Evolutionary conservation across 2,329 filamentous ascomycete genomes (phyloP).

Genomic region (Elsinoe necatrix): DNA sequence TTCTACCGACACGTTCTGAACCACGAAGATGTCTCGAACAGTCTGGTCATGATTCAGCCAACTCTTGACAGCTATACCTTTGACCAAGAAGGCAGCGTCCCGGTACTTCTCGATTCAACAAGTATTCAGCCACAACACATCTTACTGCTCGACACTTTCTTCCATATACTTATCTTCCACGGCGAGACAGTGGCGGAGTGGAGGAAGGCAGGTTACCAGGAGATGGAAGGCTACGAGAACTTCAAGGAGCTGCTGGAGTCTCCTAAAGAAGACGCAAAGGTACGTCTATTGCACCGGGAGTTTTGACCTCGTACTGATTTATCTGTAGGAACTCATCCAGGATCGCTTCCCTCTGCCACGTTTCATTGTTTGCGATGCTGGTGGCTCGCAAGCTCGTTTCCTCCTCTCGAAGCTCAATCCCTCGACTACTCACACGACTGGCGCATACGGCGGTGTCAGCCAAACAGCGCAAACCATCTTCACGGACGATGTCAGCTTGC

Average conservation of each 20-base stretch:
- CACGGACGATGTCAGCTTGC: constrained; percentile 93
- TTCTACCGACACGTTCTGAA: constrained; percentile 97
- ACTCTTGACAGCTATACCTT: constrained; percentile 96
- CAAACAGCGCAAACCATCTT: constrained; percentile 96
- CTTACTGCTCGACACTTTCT: constrained; percentile 93
- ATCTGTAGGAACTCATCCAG: constrained; percentile 74
- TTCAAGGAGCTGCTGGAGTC: constrained; percentile 80
- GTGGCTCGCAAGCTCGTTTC: constrained; percentile 95
- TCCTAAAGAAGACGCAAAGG: constrained; percentile 92
- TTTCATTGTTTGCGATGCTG: constrained; percentile 98
- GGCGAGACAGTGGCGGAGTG: constrained; percentile 96
- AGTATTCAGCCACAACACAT: constrained; percentile 94
- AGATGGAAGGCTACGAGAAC: constrained; percentile 97
- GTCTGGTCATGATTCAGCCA: constrained; percentile 96
- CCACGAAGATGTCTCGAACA: constrained; percentile 94
- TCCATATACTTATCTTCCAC: constrained; percentile 99
- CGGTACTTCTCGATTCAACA: constrained; percentile 90
- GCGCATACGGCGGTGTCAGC: constrained; percentile 68
- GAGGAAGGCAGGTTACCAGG: constrained; percentile 96
- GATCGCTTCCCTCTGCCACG: constrained; percentile 96
- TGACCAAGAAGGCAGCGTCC: constrained; percentile 84
- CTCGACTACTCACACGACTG: constrained; percentile 89
- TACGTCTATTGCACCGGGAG: constrained; percentile 40
- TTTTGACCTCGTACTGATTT: neutral
- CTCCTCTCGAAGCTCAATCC: constrained; percentile 94